Conservation (phyloP, 2,329 filamentous ascomycete genomes). For the Fusarium armeniacum region DNA sequence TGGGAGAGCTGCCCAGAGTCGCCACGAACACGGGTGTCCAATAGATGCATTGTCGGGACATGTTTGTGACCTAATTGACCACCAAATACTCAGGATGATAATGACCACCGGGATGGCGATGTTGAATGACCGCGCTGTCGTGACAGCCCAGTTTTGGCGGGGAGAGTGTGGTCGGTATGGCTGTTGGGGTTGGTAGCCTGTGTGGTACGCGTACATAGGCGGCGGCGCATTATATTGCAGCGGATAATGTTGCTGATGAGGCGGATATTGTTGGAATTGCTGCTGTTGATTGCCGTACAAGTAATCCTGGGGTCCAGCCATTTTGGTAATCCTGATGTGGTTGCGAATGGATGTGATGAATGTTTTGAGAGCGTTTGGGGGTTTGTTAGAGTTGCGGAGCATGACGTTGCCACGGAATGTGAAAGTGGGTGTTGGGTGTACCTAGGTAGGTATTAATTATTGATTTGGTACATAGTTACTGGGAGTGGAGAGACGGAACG, state of each 20-base stretch:
- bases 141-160: slow-evolving; percentile 26
- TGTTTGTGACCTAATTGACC: slow-evolving; percentile 42
- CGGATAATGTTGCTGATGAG: slow-evolving; percentile 15
- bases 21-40: slow-evolving; percentile 42
- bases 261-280: slow-evolving; percentile 1
- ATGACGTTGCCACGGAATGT: not conserved
- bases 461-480: not conserved
- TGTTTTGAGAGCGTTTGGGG: not conserved
- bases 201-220: slow-evolving; percentile 29
- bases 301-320: slow-evolving; percentile 33
- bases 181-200: slow-evolving; percentile 12
- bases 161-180: slow-evolving; percentile 15
- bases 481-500: not conserved
- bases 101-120: slow-evolving; percentile 53
- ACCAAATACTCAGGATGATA: slow-evolving; percentile 60
- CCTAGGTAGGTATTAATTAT: not conserved
- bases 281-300: slow-evolving; percentile 25
- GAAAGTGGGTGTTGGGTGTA: not conserved
- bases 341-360: not conserved
- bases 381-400: not conserved
- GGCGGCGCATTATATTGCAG: slow-evolving; percentile 19
- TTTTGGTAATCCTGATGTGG: slow-evolving; percentile 2
- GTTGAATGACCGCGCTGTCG: slow-evolving; percentile 37
- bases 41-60: slow-evolving; percentile 37
- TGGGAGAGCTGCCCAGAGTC: slow-evolving; percentile 47